These are phyloP conservation scores for Chlamydomonas sp. DNA, from an alignment of 139 green algal species.

Conservation along the genomic window DNA sequence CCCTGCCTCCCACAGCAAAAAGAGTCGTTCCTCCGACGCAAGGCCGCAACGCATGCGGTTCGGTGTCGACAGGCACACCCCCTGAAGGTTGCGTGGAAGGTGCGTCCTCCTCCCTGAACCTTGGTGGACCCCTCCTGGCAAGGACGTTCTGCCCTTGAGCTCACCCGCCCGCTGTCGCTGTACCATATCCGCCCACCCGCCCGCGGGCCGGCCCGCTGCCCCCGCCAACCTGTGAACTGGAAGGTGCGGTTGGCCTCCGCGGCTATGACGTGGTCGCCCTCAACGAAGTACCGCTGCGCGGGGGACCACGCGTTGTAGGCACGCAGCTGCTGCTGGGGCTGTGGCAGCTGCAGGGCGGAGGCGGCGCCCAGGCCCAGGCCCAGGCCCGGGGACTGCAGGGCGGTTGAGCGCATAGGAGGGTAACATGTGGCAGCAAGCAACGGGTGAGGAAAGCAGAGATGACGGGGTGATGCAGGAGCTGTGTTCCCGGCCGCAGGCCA, in stretches of 20 bases:
- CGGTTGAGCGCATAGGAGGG: not conserved
- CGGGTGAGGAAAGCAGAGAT: no score
- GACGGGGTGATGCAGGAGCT: no score
- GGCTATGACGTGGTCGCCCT: constrained; percentile 55
- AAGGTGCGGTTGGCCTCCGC: constrained; percentile 54
- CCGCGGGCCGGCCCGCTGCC: not conserved
- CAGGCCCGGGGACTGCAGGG: not conserved
- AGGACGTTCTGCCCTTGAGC: not conserved
- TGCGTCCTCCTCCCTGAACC: no score
- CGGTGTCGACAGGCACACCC: no score
- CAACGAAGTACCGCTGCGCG: constrained; percentile 60
- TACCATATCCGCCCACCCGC: no score
- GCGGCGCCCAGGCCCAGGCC: not conserved
- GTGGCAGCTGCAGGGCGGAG: not conserved
- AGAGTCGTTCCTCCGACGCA: no score
- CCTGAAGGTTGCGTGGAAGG: no score
- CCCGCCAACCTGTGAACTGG: constrained; percentile 50
- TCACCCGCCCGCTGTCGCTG: not conserved
- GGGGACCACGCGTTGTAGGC: constrained; percentile 44
- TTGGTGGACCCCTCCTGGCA: no score
- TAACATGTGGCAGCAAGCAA: no score
- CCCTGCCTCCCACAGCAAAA: no score
- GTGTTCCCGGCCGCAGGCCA: no score
- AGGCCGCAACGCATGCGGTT: no score
- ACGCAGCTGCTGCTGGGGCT: constrained; percentile 8